Conservation (phyloP, 2,329 filamentous ascomycete species). For the Cytospora mali region DNA sequence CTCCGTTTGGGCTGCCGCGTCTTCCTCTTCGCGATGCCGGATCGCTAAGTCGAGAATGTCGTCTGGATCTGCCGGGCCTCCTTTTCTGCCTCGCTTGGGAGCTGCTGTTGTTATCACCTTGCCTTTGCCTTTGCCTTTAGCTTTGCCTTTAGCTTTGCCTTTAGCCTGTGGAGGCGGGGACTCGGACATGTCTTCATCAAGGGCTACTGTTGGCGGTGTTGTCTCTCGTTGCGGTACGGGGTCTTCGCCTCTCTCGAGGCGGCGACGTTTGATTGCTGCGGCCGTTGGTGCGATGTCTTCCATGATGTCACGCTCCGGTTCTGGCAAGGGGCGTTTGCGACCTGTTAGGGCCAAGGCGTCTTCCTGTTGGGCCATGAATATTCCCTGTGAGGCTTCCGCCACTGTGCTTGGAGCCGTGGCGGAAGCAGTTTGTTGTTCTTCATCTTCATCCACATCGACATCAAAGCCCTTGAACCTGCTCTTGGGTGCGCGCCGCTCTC, state of each 20-base stretch:
- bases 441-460: conserved; percentile 42
- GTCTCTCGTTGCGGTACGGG: conserved; percentile 42
- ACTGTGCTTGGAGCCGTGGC: conserved; percentile 14
- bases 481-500: conserved; percentile 46
- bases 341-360: conserved; percentile 34
- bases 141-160: conserved; percentile 33
- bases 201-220: conserved; percentile 29
- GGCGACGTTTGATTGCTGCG: conserved; percentile 76
- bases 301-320: conserved; percentile 59
- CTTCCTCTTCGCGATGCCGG: conserved; percentile 64
- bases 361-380: conserved; percentile 60
- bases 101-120: conserved; percentile 45
- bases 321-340: conserved; percentile 49
- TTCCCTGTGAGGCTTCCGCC: conserved; percentile 42
- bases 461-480: conserved; percentile 77
- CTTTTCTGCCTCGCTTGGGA: conserved; percentile 45
- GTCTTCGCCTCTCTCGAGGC: conserved; percentile 61
- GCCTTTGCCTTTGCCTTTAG: conserved; percentile 32
- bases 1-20: conserved; percentile 61
- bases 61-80: conserved; percentile 38
- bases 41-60: conserved; percentile 71
- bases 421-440: conserved; percentile 37
- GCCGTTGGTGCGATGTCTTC: conserved; percentile 76
- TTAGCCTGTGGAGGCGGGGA: conserved; percentile 30
- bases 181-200: conserved; percentile 28